phyloP scores from a whole-genome alignment of 192 early-diverging fungal species.

The Podila minutissima region DNA sequence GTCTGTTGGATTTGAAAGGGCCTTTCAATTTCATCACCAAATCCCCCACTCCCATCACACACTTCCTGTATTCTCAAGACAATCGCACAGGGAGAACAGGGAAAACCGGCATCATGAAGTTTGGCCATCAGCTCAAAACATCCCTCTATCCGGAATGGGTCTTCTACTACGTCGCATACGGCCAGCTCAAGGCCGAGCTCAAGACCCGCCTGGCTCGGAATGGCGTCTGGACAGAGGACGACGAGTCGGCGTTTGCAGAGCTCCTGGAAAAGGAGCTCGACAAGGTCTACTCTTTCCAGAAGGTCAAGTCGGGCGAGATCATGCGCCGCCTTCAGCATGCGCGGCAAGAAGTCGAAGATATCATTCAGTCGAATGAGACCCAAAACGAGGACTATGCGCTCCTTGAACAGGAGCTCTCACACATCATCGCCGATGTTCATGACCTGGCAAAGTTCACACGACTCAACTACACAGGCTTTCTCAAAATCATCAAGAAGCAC shows the following conservation, averaged over 20 bases:
- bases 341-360: constrained; percentile 69
- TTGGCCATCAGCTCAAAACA: constrained; percentile 85
- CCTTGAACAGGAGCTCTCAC: constrained; percentile 74
- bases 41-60: too few species aligned
- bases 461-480: constrained; percentile 88
- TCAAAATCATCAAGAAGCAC: constrained; percentile 99
- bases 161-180: constrained; percentile 84
- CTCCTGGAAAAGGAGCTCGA: constrained; percentile 90
- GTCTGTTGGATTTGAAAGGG: too few species aligned
- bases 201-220: constrained; percentile 65
- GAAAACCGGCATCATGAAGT: constrained; percentile 74
- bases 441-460: constrained; percentile 86
- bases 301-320: constrained; percentile 79
- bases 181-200: constrained; percentile 85
- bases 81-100: background rate
- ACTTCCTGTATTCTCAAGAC: background rate
- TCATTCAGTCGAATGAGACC: constrained; percentile 56
- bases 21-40: too few species aligned
- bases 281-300: constrained; percentile 85
- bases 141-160: constrained; percentile 88
- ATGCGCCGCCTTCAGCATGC: constrained; percentile 74
- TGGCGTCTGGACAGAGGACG: constrained; percentile 83
- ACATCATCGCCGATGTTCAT: constrained; percentile 84
- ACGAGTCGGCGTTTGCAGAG: constrained; percentile 87
- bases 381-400: constrained; percentile 70